Evolutionary conservation across 164 flowering plant genomes (phyloP), one percentile per base, ranked within the genome.

Genomic region (Nymphaea colorata): DNA sequence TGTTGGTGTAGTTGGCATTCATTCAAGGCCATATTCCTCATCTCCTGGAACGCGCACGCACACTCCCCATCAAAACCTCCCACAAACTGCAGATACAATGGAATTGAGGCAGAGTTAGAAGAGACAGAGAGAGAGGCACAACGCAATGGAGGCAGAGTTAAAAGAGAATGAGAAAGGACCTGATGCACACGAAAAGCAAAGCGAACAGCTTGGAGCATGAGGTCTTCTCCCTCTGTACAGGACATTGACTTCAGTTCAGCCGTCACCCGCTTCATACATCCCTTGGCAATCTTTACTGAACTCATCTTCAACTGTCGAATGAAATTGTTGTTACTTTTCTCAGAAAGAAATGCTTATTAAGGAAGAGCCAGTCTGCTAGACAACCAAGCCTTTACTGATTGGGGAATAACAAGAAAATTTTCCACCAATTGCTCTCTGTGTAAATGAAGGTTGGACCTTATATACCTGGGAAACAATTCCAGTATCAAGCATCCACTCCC

Each of bases 161-260:
- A 5, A 14, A 44, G 36, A 42, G 5, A 44, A n/a, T 18, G 41
- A 6, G 4, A 15, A 25, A 5, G 43, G 15, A 70, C 79, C 79
- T 76, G 79, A 64, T 88, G 94, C 59, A 82, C 77, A 65, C 88
- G 76, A 68, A 70, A 82, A 4, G 94, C 87, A 71, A 85, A 88
- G 42, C 87, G 76, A 74, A 79, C 89, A n/a, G 84, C 87, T 68
- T 85, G 94, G 45, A 85, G 82, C 71, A 87, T 25, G 71, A 85
- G 73, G 61, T 82, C 83, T n/a, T 76, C 83, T 64, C 73, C 84
- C 17, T 67, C 63, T 18, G 68, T 25, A 60, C 69, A 62, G 44
- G 78, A 76, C 8, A 41, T 71, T 14, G 74, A 67, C 41, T 77
- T 71, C 63, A 90, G 45, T 45, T 82, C 89, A 57, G 70, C 76